Evolutionary conservation across 2,329 filamentous ascomycete species (phyloP), one percentile per base, ranked within the genome.

Genomic region (Dothidotthia symphoricarpi): DNA sequence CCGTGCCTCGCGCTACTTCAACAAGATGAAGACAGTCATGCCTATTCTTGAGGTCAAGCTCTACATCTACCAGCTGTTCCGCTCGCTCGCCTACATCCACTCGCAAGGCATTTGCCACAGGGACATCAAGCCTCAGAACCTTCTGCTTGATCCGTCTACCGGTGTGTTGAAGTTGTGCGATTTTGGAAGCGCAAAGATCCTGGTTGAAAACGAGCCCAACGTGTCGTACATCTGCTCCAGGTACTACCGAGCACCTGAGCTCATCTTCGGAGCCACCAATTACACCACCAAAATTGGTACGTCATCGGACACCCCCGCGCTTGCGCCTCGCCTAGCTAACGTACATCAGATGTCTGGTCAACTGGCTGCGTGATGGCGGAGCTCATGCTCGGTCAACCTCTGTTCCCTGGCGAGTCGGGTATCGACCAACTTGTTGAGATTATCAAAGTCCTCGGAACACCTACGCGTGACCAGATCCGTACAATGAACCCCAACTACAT

Each of bases 401-500:
- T 98, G 46, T 98, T 98, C 77, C 93, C 93, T 16, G 93, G 93
- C 59, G 93, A 98, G 71, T 98, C 93, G 31, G 93, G 93, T 50
- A 98, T 98, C 61, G 93, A 98, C 66, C 93, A 98, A 68, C 76
- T 98, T 32, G 93, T 98, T 30, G 93, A 98, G 71, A 98, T 98
- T 67, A 98, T 98, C 78, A 98, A 98, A 74, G 91, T 98, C 36
- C 75, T 98, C 45, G 93, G 93, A 43, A 98, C 93, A 13, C 93
- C 93, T 13, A 97, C 93, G 24, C 81, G 93, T 51, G 93, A 98
- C 69, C 93, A 98, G 71, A 98, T 98, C 63, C 87, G 93, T 56
- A 98, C 93, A 52, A 98, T 98, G 93, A 98, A 98, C 71, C 93
- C 93, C 43, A 98, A 98, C 72, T 98, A 98, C 72, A 98, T 98